Evolutionary conservation across 2,329 filamentous ascomycete species (phyloP).

Genomic region (Aspergillus oerlinghausenensis): DNA sequence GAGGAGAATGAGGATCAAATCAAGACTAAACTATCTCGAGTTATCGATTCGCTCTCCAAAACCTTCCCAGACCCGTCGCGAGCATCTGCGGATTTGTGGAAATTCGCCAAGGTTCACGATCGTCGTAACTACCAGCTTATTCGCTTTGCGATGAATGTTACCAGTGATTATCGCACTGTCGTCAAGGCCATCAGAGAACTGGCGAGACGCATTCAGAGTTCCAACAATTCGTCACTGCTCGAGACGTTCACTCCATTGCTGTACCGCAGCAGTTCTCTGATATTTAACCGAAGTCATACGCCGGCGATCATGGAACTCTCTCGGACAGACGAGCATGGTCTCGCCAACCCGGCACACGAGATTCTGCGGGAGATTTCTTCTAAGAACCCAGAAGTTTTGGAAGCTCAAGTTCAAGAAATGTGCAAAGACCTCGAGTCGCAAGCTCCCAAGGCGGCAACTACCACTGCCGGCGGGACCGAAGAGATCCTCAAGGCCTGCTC

Average conservation of each 20-base stretch:
- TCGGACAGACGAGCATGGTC: conserved; percentile 72
- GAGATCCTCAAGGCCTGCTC: conserved; percentile 92
- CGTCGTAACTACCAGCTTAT: conserved; percentile 85
- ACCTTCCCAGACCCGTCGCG: conserved; percentile 71
- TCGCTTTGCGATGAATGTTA: conserved; percentile 75
- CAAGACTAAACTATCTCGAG: conserved; percentile 65
- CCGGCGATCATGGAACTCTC: conserved; percentile 84
- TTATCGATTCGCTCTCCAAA: conserved; percentile 68
- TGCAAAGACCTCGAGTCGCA: conserved; percentile 80
- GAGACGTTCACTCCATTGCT: conserved; percentile 79
- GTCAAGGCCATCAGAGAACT: conserved; percentile 87
- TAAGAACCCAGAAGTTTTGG: conserved; percentile 83
- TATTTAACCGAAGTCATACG: conserved; percentile 93
- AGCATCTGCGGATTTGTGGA: conserved; percentile 73
- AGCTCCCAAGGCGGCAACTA: conserved; percentile 63
- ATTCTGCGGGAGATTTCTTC: conserved; percentile 89
- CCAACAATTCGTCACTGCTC: conserved; percentile 58
- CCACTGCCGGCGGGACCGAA: conserved; percentile 70
- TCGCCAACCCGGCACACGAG: conserved; percentile 78
- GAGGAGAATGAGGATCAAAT: conserved; percentile 61
- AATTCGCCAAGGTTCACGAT: conserved; percentile 87
- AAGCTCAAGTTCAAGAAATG: conserved; percentile 84
- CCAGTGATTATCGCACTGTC: conserved; percentile 89
- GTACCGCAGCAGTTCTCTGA: conserved; percentile 75
- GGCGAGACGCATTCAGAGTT: conserved; percentile 70